Conservation (phyloP, 345 rosid species). For the Eucalyptus fibrosa region DNA sequence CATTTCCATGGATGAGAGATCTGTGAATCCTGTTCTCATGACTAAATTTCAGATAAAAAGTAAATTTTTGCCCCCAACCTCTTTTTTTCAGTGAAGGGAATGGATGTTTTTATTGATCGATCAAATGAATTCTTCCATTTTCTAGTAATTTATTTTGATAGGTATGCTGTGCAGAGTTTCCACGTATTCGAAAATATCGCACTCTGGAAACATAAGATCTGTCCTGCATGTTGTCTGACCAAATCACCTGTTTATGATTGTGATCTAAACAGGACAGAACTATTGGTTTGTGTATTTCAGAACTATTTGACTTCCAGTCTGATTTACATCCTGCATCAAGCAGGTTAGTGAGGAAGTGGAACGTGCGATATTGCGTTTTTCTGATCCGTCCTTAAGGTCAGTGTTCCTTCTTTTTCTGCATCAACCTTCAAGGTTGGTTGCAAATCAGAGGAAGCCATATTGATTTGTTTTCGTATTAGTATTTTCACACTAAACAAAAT, state of each 20-base stretch:
- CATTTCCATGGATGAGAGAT: background rate
- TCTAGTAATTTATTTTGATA: background rate
- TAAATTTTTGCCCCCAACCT: background rate
- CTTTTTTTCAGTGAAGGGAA: background rate
- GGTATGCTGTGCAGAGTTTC: background rate
- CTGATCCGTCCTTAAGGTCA: background rate
- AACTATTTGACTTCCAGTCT: background rate
- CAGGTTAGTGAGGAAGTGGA: slow-evolving; percentile 3
- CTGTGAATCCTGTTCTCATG: background rate
- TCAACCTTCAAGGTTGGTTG: background rate
- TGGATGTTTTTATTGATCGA: background rate
- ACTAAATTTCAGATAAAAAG: background rate
- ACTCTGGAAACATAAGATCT: background rate
- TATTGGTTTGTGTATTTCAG: background rate
- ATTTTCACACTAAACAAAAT: background rate
- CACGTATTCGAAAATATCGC: background rate
- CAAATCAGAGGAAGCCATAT: background rate
- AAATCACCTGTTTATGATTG: background rate
- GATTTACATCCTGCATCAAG: background rate
- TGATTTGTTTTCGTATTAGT: background rate
- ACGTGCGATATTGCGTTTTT: background rate
- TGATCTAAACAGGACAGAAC: background rate
- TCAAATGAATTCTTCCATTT: background rate
- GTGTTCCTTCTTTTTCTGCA: background rate
- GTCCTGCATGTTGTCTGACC: background rate